These are phyloP conservation scores for Pleurotus sapidus DNA, from an alignment of 768 basidiomycete species.

Conservation along the genomic window DNA sequence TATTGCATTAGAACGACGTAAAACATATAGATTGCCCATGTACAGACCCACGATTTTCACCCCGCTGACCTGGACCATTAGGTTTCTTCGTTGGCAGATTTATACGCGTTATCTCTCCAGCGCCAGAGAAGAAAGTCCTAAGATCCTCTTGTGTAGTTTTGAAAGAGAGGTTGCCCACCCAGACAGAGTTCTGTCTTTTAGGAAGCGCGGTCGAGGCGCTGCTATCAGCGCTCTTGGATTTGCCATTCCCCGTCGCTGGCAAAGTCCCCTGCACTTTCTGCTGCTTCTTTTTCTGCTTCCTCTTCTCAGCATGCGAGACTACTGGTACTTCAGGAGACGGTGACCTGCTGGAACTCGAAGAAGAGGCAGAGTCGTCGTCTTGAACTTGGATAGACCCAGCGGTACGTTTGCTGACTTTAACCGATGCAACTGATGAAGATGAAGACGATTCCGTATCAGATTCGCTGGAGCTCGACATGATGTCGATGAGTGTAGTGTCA, in stretches of 20 bases:
- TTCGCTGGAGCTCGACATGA: slow-evolving; percentile 1
- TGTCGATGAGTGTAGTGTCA: neutral
- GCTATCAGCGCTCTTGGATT: slow-evolving; percentile 33
- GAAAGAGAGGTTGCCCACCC: slow-evolving; percentile 95
- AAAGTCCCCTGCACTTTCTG: slow-evolving; percentile 21
- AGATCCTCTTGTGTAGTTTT: slow-evolving; percentile 81
- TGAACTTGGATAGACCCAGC: neutral
- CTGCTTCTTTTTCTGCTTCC: slow-evolving; percentile 55
- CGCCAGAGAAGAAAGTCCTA: slow-evolving; percentile 53
- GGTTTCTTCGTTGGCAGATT: slow-evolving; percentile 80
- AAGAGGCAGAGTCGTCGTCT: slow-evolving; percentile 20
- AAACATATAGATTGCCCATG: slow-evolving; percentile 13
- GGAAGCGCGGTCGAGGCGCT: slow-evolving; percentile 23
- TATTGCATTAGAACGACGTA: slow-evolving; percentile 4
- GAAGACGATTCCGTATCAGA: neutral
- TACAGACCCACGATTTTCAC: slow-evolving; percentile 79
- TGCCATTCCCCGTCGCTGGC: slow-evolving; percentile 45
- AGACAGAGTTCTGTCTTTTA: slow-evolving; percentile 83
- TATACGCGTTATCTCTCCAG: slow-evolving; percentile 73
- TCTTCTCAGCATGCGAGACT: slow-evolving; percentile 73
- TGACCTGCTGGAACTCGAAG: slow-evolving; percentile 5
- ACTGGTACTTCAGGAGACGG: slow-evolving; percentile 37
- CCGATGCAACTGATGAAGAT: neutral
- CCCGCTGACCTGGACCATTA: slow-evolving; percentile 42
- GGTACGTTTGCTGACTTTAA: neutral